phyloP scores from a whole-genome alignment of 768 basidiomycete species.

The Boletus fagicola region DNA sequence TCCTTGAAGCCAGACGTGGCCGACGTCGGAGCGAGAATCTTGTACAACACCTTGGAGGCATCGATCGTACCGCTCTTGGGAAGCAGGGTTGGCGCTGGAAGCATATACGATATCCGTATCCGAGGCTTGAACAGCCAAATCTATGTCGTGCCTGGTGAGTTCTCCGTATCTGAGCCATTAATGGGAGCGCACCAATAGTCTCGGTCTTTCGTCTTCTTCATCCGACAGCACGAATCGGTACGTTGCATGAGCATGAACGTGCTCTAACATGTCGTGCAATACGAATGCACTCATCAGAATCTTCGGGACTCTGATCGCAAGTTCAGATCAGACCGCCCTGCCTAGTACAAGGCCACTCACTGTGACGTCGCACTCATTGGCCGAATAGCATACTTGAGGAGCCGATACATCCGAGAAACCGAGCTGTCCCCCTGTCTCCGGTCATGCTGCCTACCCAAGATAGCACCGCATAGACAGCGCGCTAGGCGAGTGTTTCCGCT shows the following conservation, averaged over 20 bases:
- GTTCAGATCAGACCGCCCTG: background rate
- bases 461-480: constrained; percentile 81
- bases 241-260: constrained; percentile 87
- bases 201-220: constrained; percentile 78
- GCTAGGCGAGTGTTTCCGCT: constrained; percentile 63
- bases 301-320: constrained; percentile 32
- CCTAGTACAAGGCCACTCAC: constrained; percentile 43
- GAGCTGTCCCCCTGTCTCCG: constrained; percentile 35
- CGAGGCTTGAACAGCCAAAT: constrained; percentile 95
- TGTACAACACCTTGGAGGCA: constrained; percentile 85
- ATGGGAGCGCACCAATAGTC: constrained; percentile 62
- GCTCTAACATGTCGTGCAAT: constrained; percentile 87
- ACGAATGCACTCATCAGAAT: constrained; percentile 85
- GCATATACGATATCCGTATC: constrained; percentile 74
- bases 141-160: constrained; percentile 37
- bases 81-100: constrained; percentile 51
- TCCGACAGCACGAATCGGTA: constrained; percentile 89
- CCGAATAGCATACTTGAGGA: constrained; percentile 83
- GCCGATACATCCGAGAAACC: constrained; percentile 52
- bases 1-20: constrained; percentile 33
- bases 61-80: constrained; percentile 60
- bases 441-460: constrained; percentile 69
- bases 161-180: background rate
- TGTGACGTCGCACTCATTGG: constrained; percentile 59
- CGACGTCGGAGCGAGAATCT: constrained; percentile 64